phyloP scores from a whole-genome alignment of 495 filamentous ascomycete species.

The Penicillium canariense region DNA sequence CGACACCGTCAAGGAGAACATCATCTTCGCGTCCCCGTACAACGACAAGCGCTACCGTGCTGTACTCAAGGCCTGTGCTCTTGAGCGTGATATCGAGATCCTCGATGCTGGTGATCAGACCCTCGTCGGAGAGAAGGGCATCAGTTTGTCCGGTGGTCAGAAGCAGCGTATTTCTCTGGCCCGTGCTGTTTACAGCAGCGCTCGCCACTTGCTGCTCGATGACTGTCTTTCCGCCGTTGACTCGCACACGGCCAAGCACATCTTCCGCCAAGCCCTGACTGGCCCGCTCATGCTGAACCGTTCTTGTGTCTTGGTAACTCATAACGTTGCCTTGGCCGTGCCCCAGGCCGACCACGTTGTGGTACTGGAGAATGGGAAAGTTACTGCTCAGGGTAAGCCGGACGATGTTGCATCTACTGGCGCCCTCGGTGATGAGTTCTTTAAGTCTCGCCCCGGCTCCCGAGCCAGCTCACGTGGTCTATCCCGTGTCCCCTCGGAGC shows the following conservation, averaged over 20 bases:
- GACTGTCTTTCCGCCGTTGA: conserved; percentile 98
- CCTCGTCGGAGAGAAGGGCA: conserved; percentile 94
- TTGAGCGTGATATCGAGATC: conserved; percentile 89
- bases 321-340: conserved; percentile 84
- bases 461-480: conserved; percentile 61
- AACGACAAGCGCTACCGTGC: conserved; percentile 83
- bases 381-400: conserved; percentile 71
- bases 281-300: conserved; percentile 85
- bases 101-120: conserved; percentile 92
- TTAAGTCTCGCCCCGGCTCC: conserved; percentile 69
- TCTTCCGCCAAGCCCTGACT: conserved; percentile 88
- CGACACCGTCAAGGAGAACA: conserved; percentile 93
- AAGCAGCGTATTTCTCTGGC: conserved; percentile 97
- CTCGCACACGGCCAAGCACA: conserved; percentile 97
- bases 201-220: conserved; percentile 85
- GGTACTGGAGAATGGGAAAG: conserved; percentile 80
- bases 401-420: conserved; percentile 78
- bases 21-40: conserved; percentile 81
- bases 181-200: conserved; percentile 88
- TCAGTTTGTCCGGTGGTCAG: conserved; percentile 93
- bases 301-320: conserved; percentile 96
- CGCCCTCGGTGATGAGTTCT: conserved; percentile 77
- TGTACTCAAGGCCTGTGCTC: conserved; percentile 87
- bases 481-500: conserved; percentile 68
- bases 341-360: conserved; percentile 78